A percentile compares a stretch with the other conserved stretches of the same genome.
These are phyloP conservation scores for Rhynchospora tenuis DNA, from an alignment of 176 grass and related monocot genomes.

Conservation along the genomic window DNA sequence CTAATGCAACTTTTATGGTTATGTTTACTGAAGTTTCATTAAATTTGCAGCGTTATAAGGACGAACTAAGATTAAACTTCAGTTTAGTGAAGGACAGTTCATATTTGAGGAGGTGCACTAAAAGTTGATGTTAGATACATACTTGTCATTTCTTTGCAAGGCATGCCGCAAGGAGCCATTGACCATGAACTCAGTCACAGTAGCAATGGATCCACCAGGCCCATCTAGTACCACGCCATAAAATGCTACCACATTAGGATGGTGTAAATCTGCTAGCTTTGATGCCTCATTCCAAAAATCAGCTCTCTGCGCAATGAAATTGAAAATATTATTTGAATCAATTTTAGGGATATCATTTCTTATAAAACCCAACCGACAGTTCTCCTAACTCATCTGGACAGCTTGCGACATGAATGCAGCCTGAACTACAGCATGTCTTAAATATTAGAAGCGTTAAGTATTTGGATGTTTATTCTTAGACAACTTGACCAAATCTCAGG, in stretches of 20 bases:
- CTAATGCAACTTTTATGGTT: neutral
- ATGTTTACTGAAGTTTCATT: neutral
- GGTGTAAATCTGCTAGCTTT: constrained; percentile 85
- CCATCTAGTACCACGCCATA: constrained; percentile 96
- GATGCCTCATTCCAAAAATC: constrained; percentile 99
- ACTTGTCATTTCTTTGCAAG: constrained; percentile 91
- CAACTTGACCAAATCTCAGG: neutral
- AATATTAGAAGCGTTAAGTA: neutral
- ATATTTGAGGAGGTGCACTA: neutral
- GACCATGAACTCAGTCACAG: constrained; percentile 97
- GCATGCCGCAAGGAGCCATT: constrained; percentile 89
- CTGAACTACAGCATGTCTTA: neutral
- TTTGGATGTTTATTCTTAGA: neutral
- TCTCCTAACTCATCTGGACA: neutral
- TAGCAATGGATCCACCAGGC: constrained; percentile 81
- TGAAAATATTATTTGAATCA: neutral
- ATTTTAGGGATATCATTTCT: neutral
- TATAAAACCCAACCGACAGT: neutral
- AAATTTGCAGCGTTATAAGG: neutral
- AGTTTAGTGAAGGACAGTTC: neutral
- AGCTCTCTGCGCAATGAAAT: constrained; percentile 45
- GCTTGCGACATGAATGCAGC: neutral
- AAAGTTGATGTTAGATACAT: neutral
- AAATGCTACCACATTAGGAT: constrained; percentile 95
- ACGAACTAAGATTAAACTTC: neutral